Conservation (phyloP, 208 protist genomes). For the Borovskyia barvae region DNA sequence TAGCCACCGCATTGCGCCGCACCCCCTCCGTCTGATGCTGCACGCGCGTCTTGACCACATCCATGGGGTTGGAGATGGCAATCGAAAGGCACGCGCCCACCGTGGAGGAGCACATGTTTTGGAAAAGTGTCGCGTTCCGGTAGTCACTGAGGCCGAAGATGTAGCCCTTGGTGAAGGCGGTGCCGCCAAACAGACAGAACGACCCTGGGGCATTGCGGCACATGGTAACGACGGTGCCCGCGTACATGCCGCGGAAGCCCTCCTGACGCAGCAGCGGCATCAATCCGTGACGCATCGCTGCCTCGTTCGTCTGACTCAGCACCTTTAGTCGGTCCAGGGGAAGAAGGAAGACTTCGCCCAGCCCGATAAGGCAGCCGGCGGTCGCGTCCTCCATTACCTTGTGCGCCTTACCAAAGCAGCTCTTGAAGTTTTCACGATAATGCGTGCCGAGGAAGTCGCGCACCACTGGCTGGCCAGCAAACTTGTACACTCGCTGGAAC, state of each 20-base stretch:
- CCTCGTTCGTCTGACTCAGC: conserved; percentile 88
- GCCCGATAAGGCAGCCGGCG: conserved; percentile 82
- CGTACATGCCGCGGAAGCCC: conserved; percentile 84
- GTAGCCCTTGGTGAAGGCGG: conserved; percentile 86
- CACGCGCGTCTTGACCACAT: conserved; percentile 93
- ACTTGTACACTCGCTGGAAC: conserved; percentile 92
- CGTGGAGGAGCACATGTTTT: conserved; percentile 86
- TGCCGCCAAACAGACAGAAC: conserved; percentile 90
- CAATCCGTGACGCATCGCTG: conserved; percentile 59
- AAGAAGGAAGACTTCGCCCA: conserved; percentile 87
- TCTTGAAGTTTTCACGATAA: conserved; percentile 46
- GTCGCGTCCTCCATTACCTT: conserved; percentile 74
- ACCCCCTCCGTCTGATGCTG: conserved; percentile 65
- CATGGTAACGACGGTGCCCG: conserved; percentile 82
- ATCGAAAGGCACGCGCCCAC: conserved; percentile 81
- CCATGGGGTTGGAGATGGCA: conserved; percentile 89
- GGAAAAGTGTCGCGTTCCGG: conserved; percentile 70
- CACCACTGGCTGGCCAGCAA: conserved; percentile 88
- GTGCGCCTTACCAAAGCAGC: conserved; percentile 48
- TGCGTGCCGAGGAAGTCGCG: conserved; percentile 57
- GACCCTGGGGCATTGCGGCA: conserved; percentile 88
- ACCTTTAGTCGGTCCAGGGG: conserved; percentile 92
- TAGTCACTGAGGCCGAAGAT: conserved; percentile 82
- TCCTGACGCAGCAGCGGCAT: conserved; percentile 69
- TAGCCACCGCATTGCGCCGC: conserved; percentile 42